Evolutionary conservation across 1,284 basidiomycete genomes (phyloP).

Genomic region (Rhodotorula sp.): DNA sequence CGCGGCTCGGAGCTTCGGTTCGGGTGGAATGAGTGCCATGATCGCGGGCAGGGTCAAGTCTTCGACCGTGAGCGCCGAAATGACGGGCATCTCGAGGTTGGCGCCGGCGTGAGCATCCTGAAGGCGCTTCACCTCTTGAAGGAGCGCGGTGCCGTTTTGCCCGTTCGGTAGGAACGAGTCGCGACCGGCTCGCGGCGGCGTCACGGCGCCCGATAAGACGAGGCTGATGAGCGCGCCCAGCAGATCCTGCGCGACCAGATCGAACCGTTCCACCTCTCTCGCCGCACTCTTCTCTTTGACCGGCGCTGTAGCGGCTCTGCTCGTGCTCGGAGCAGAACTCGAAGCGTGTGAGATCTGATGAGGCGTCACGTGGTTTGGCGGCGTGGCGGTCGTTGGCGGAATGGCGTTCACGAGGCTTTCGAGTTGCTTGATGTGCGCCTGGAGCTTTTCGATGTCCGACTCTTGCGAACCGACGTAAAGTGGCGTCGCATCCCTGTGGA

Average conservation of each 20-base stretch:
- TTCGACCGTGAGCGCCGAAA: slow-evolving; percentile 4
- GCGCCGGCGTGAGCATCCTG: not conserved
- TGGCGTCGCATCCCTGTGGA: not conserved
- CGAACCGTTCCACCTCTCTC: not conserved
- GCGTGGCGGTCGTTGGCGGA: not conserved
- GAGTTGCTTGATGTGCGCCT: not conserved
- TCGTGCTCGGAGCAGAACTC: no score
- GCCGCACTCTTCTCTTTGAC: not conserved
- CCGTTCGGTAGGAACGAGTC: slow-evolving; percentile 9
- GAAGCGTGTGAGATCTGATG: not conserved
- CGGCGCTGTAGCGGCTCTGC: not conserved
- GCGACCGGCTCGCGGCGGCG: slow-evolving; percentile 4
- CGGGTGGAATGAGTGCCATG: slow-evolving; percentile 3
- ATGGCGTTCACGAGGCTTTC: not conserved
- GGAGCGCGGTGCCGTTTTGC: not conserved
- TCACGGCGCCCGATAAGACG: slow-evolving; percentile 9
- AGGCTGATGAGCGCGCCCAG: slow-evolving; percentile 19
- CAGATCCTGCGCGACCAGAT: slow-evolving; percentile 27
- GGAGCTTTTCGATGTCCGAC: slow-evolving; percentile 18
- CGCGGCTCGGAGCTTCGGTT: not conserved
- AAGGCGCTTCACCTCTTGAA: slow-evolving; percentile 11
- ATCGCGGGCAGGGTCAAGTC: not conserved
- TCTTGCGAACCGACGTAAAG: slow-evolving; percentile 18
- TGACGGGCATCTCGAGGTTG: not conserved
- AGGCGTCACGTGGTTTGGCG: not conserved